These are phyloP conservation scores for Metarhizium anisopliae DNA, from an alignment of 2,329 filamentous ascomycete species.

Conservation along the genomic window DNA sequence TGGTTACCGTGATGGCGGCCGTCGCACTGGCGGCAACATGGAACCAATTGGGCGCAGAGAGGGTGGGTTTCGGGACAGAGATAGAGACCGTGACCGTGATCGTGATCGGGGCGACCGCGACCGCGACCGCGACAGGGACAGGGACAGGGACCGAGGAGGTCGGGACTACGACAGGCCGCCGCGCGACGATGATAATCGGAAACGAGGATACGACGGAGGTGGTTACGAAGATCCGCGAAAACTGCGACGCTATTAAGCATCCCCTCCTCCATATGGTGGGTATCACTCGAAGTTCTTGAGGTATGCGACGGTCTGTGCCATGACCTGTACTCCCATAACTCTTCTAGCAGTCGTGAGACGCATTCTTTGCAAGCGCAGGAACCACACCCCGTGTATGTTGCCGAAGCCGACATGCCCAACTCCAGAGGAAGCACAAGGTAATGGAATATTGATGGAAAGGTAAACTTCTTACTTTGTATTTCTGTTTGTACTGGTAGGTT, in stretches of 20 bases:
- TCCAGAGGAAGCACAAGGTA: not conserved
- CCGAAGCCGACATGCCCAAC: not conserved
- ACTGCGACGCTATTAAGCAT: constrained; percentile 50
- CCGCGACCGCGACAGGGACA: constrained; percentile 5
- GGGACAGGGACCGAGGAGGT: constrained; percentile 17
- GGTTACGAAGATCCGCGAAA: constrained; percentile 71
- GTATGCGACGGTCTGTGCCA: not conserved
- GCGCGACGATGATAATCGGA: constrained; percentile 49
- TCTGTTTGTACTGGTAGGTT: constrained; percentile 9
- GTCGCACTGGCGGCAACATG: constrained; percentile 67
- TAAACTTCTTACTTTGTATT: constrained; percentile 1
- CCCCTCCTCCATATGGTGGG: not conserved
- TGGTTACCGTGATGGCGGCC: constrained; percentile 33
- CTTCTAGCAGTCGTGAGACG: not conserved
- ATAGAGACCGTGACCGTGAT: constrained; percentile 39
- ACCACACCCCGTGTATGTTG: not conserved
- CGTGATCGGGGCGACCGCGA: constrained; percentile 25
- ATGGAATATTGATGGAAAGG: constrained; percentile 15
- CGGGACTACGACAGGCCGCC: constrained; percentile 43
- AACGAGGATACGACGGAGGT: constrained; percentile 69
- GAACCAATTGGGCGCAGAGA: constrained; percentile 69
- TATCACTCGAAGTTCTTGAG: not conserved
- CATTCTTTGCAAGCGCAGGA: not conserved
- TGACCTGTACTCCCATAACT: not conserved
- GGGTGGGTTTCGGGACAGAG: constrained; percentile 40